phyloP scores from a whole-genome alignment of 2,329 filamentous ascomycete species.

The Talaromyces sp. region DNA sequence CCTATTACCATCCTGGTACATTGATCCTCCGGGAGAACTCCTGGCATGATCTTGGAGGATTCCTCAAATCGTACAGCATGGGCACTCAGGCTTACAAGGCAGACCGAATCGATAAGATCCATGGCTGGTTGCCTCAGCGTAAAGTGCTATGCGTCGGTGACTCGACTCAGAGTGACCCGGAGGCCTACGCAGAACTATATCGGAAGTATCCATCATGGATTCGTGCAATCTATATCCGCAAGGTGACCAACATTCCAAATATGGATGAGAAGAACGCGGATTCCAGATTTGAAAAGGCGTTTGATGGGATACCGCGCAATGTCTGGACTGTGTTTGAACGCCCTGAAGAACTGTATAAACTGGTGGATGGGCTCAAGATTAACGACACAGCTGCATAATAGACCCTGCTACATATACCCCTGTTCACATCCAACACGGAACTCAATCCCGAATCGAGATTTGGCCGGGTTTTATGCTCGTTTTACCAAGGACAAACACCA shows the following conservation, averaged over 20 bases:
- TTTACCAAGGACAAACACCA: background rate
- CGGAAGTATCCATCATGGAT: slow-evolving; percentile 69
- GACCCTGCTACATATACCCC: background rate
- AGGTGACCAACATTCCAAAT: slow-evolving; percentile 69
- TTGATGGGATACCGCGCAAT: slow-evolving; percentile 63
- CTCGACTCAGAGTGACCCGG: slow-evolving; percentile 85
- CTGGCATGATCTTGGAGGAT: slow-evolving; percentile 76
- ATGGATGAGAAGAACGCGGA: slow-evolving; percentile 70
- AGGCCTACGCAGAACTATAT: slow-evolving; percentile 78
- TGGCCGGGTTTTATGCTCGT: background rate
- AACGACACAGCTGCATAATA: background rate
- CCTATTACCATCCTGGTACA: slow-evolving; percentile 69
- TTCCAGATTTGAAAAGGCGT: slow-evolving; percentile 75
- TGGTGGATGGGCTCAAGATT: slow-evolving; percentile 24
- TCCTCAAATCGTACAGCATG: slow-evolving; percentile 72
- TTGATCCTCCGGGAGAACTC: slow-evolving; percentile 79
- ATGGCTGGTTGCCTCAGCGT: slow-evolving; percentile 69
- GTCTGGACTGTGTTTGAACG: slow-evolving; percentile 81
- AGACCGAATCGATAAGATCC: slow-evolving; percentile 70
- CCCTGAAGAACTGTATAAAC: slow-evolving; percentile 55
- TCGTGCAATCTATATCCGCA: slow-evolving; percentile 76
- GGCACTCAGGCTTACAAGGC: slow-evolving; percentile 84
- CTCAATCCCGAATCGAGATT: background rate
- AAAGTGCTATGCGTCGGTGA: slow-evolving; percentile 84
- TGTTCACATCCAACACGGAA: background rate